phyloP scores from a whole-genome alignment of 305 asterid species.

The Fraxinus floribunda region DNA sequence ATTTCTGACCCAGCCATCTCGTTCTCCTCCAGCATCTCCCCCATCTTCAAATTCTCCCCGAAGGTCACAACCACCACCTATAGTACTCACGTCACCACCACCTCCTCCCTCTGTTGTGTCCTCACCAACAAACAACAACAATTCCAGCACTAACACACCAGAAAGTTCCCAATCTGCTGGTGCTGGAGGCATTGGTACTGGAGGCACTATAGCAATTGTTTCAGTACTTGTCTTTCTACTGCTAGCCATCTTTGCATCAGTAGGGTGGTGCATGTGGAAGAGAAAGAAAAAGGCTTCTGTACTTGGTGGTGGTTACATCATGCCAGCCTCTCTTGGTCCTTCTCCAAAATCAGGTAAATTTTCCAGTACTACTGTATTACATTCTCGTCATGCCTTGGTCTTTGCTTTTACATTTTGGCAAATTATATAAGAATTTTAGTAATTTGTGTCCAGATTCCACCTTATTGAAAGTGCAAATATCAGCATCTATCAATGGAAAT shows the following conservation, averaged over 20 bases:
- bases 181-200: slow-evolving; percentile 43
- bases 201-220: slow-evolving; percentile 43
- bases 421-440: slow-evolving; percentile 17
- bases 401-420: neutral
- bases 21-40: slow-evolving; percentile 37
- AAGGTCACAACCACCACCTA: slow-evolving; percentile 27
- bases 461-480: slow-evolving; percentile 47
- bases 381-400: neutral
- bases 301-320: slow-evolving; percentile 41
- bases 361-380: neutral
- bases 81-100: slow-evolving; percentile 20
- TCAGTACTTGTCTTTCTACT: slow-evolving; percentile 33
- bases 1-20: slow-evolving; percentile 28
- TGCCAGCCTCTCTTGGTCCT: slow-evolving; percentile 50
- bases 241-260: slow-evolving; percentile 43
- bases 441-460: slow-evolving; percentile 50
- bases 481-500: slow-evolving; percentile 38
- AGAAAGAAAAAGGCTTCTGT: slow-evolving; percentile 56
- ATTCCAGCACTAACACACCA: slow-evolving; percentile 31
- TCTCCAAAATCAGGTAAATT: slow-evolving; percentile 59
- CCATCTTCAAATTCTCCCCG: slow-evolving; percentile 30
- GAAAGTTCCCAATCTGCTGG: slow-evolving; percentile 32
- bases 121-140: slow-evolving; percentile 34
- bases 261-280: slow-evolving; percentile 50
- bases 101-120: slow-evolving; percentile 34